Percentiles rank a stretch among this genome's conserved stretches.
Conservation (phyloP, 345 rosid species). For the Eucalyptus virginea region DNA sequence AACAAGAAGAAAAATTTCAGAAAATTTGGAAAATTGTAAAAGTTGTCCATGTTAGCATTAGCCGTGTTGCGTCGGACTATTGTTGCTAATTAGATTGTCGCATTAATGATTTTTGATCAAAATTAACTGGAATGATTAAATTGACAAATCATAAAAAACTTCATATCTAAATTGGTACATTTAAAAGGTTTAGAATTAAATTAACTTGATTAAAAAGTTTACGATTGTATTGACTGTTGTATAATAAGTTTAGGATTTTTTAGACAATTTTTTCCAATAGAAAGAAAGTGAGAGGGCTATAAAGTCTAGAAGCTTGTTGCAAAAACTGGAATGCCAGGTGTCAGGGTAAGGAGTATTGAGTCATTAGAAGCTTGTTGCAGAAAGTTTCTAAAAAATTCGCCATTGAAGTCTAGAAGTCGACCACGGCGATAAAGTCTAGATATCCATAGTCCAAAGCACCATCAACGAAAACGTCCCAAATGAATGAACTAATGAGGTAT, state of each 20-base stretch:
- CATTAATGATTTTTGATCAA: background rate
- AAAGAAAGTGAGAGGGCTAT: background rate
- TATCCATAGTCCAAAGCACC: background rate
- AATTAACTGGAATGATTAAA: background rate
- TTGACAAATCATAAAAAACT: background rate
- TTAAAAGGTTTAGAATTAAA: background rate
- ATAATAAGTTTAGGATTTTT: background rate
- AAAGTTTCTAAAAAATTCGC: background rate
- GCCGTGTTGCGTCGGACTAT: fast-evolving
- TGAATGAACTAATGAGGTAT: background rate
- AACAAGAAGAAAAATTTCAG: background rate
- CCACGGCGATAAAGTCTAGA: background rate
- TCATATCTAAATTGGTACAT: background rate
- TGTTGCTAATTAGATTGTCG: background rate
- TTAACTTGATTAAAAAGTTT: background rate
- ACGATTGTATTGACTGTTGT: fast-evolving
- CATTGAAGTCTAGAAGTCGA: background rate
- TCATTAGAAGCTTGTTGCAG: background rate
- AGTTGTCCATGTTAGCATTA: background rate
- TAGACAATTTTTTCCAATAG: background rate
- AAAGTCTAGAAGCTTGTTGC: background rate
- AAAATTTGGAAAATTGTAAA: background rate
- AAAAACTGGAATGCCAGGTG: background rate
- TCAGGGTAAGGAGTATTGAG: background rate
- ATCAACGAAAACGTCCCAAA: background rate